These are phyloP conservation scores for Pseudopyricularia cyperi DNA, from an alignment of 2,329 filamentous ascomycete species.

Conservation along the genomic window DNA sequence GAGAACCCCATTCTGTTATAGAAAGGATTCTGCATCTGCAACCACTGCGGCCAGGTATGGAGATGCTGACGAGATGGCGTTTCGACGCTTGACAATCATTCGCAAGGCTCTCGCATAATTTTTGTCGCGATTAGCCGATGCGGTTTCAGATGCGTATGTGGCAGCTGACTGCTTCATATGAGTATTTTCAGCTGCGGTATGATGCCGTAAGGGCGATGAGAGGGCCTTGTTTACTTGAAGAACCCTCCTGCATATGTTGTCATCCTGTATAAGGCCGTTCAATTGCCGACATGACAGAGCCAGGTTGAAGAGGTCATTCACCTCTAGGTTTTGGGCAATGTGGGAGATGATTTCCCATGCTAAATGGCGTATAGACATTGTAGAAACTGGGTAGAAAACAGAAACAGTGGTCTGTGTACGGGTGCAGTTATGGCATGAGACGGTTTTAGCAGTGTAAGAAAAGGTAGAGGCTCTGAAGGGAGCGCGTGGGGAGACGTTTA, in stretches of 20 bases:
- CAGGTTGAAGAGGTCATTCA: constrained; percentile 45
- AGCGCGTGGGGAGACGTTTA: no score
- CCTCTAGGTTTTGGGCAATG: constrained; percentile 38
- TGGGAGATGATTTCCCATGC: constrained; percentile 54
- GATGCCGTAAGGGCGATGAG: neutral
- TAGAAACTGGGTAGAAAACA: no score
- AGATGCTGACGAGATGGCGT: constrained; percentile 44
- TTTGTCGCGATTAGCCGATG: constrained; percentile 14
- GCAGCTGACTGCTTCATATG: constrained; percentile 18
- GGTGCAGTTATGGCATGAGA: no score
- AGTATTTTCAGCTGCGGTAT: constrained; percentile 7
- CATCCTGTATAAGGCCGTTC: constrained; percentile 34
- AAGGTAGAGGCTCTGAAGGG: no score
- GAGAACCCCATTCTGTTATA: constrained; percentile 50
- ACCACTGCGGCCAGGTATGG: constrained; percentile 50
- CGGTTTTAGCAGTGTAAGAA: no score
- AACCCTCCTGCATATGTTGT: constrained; percentile 40
- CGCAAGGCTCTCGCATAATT: constrained; percentile 40
- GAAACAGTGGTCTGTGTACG: no score
- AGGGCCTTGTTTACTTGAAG: constrained; percentile 33
- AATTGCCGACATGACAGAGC: constrained; percentile 38
- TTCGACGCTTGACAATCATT: constrained; percentile 45
- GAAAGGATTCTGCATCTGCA: constrained; percentile 45
- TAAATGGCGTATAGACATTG: constrained; percentile 23
- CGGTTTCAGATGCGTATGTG: constrained; percentile 16